Conservation (phyloP, 2,329 filamentous ascomycete species). For the Phialocephala sp. region DNA sequence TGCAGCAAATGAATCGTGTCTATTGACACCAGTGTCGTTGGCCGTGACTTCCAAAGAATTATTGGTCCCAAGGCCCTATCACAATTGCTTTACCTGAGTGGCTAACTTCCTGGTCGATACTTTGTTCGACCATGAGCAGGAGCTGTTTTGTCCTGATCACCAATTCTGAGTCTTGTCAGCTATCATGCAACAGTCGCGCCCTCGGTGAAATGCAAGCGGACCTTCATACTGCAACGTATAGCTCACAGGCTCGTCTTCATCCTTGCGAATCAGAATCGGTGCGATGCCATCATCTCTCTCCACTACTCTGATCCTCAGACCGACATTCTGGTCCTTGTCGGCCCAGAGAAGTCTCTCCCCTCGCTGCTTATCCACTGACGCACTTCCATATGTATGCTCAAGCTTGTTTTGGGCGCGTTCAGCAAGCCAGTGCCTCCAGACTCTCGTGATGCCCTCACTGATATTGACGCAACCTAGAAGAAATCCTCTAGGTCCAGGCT, state of each 20-base stretch:
- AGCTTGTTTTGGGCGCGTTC: constrained; percentile 18
- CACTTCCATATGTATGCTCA: constrained; percentile 1
- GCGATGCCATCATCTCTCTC: constrained; percentile 53
- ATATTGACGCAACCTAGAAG: constrained; percentile 70
- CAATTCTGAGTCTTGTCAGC: constrained; percentile 60
- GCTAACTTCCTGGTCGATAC: constrained; percentile 62
- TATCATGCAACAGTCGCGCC: neutral
- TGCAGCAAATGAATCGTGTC: neutral
- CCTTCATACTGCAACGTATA: constrained; percentile 77
- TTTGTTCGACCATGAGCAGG: constrained; percentile 69
- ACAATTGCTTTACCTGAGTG: constrained; percentile 70
- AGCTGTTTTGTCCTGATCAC: constrained; percentile 68
- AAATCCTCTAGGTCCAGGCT: constrained; percentile 64
- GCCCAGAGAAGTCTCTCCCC: constrained; percentile 68
- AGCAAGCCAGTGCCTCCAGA: constrained; percentile 76
- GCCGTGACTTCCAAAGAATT: neutral
- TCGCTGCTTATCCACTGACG: constrained; percentile 22
- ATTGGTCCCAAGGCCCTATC: constrained; percentile 55
- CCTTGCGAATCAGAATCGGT: constrained; percentile 54
- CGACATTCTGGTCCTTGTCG: constrained; percentile 65
- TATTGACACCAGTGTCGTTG: neutral
- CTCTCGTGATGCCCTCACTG: constrained; percentile 69
- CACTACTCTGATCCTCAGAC: constrained; percentile 69
- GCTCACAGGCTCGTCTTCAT: constrained; percentile 65
- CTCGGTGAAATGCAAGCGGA: constrained; percentile 46